Base-by-base conservation (phyloP, 2,329 filamentous ascomycete genomes). In the Byssoonygena ceratinophila region DNA sequence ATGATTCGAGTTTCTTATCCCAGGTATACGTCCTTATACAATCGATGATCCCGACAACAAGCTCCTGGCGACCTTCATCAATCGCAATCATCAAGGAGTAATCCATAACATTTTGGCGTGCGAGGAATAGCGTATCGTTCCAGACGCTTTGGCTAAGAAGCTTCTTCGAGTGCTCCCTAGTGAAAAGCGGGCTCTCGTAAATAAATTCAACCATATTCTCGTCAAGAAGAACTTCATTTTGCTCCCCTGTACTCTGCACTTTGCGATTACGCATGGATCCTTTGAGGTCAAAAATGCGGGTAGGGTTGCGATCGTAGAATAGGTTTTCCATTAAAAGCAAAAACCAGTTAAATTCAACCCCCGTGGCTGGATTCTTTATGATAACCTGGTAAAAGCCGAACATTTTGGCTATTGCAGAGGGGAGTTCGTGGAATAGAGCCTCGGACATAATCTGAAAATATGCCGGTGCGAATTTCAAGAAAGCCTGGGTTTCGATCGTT, bases 141-240 rank as follows among this genome's bases (percentile, higher is more conserved):
- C 89, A 97, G 1, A 98, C 90, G 8, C 87, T 92, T 49, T 87
- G 86, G 57, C 88, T 82, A 29, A 98, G 79, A 11, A 97, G 77
- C 66, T 94, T 95, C 73, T 96, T 96, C 22, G 88, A 91, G 69
- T 98, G 91, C 67, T 98, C 92, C 44, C 94, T 82, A 8, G 91
- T 85, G 67, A 98, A 98, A 14, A 98, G 77, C 0, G 92, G 94
- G 1, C 87, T 94, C 66, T 98, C 92, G 62, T 95, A 98, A 58
- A 98, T 97, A 66, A 94, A 97, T 67, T 98, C 94, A 8, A 98
- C 92, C 78, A 98, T 92, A 69, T 98, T 98, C 65, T 98, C 94
- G 64, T 98, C 92, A 1, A 98, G 77, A 2, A 98, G 79, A 2
- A 98, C 92, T 69, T 98, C 92, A 60, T 97, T 92, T 58, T 91